phyloP scores from a whole-genome alignment of 2,329 filamentous ascomycete species.

The Botrytis tulipae region DNA sequence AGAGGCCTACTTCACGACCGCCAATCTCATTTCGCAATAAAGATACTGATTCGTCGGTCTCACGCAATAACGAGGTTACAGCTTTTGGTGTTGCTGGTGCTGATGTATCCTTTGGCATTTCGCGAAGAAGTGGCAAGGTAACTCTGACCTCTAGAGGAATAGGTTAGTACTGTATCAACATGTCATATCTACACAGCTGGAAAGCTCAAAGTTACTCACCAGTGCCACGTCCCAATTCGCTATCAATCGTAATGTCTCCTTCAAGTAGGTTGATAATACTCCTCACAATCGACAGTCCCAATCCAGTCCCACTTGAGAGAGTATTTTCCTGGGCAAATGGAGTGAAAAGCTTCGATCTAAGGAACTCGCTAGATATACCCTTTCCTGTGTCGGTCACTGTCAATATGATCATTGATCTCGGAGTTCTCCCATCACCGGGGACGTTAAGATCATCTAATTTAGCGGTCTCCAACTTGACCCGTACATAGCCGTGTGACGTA shows the following conservation, averaged over 20 bases:
- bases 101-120: slow-evolving; percentile 31
- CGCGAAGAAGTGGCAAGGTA: slow-evolving; percentile 36
- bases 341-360: slow-evolving; percentile 58
- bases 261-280: slow-evolving; percentile 59
- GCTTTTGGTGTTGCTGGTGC: slow-evolving; percentile 28
- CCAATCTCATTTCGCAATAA: slow-evolving; percentile 27
- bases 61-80: slow-evolving; percentile 25
- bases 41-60: slow-evolving; percentile 32
- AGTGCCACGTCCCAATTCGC: slow-evolving; percentile 54
- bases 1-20: slow-evolving; percentile 32
- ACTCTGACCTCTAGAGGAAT: slow-evolving; percentile 34
- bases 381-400: slow-evolving; percentile 73
- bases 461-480: slow-evolving; percentile 38
- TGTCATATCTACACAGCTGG: neutral
- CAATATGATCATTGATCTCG: slow-evolving; percentile 49
- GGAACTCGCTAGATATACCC: slow-evolving; percentile 64
- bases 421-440: slow-evolving; percentile 26
- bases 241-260: slow-evolving; percentile 59
- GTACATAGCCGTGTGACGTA: slow-evolving; percentile 53
- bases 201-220: slow-evolving; percentile 41
- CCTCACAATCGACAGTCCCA: slow-evolving; percentile 65
- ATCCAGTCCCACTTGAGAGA: slow-evolving; percentile 58
- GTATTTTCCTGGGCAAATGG: slow-evolving; percentile 64
- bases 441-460: slow-evolving; percentile 34
- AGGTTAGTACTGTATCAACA: slow-evolving; percentile 22